phyloP scores from a whole-genome alignment of 2,329 filamentous ascomycete species.

The Pezicula rhizophila region DNA sequence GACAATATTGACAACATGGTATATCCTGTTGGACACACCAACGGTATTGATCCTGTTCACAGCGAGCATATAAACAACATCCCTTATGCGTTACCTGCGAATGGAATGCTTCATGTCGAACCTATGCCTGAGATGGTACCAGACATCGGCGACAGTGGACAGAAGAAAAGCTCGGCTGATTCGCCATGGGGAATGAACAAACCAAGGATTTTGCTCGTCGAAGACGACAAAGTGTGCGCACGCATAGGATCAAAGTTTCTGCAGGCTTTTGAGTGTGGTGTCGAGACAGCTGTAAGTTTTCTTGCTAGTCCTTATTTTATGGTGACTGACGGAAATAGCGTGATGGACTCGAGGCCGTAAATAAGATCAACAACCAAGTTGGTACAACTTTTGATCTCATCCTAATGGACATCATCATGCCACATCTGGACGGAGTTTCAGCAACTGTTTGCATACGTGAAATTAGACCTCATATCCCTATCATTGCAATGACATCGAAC shows the following conservation, averaged over 20 bases:
- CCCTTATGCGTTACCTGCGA: constrained; percentile 72
- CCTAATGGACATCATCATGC: constrained; percentile 96
- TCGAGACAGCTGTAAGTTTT: constrained; percentile 58
- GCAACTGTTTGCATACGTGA: constrained; percentile 90
- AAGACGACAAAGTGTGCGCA: constrained; percentile 67
- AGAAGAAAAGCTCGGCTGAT: constrained; percentile 31
- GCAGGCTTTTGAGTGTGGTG: constrained; percentile 57
- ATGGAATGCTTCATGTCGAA: constrained; percentile 40
- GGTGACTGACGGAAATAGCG: constrained; percentile 42
- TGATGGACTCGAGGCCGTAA: constrained; percentile 86
- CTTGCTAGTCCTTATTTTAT: not conserved
- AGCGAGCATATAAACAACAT: constrained; percentile 93
- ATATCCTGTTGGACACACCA: constrained; percentile 84
- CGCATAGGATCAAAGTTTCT: constrained; percentile 65
- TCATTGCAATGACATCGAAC: constrained; percentile 98
- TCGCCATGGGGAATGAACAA: constrained; percentile 54
- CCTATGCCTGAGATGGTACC: constrained; percentile 38
- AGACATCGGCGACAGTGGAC: constrained; percentile 36
- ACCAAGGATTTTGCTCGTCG: constrained; percentile 83
- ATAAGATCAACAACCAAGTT: constrained; percentile 57
- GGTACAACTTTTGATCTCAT: constrained; percentile 57
- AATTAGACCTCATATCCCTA: constrained; percentile 73
- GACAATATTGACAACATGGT: constrained; percentile 71
- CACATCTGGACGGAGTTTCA: constrained; percentile 87
- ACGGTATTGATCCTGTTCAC: constrained; percentile 92